Conservation (phyloP, 768 basidiomycete species). For the Tulasnella sp. region DNA sequence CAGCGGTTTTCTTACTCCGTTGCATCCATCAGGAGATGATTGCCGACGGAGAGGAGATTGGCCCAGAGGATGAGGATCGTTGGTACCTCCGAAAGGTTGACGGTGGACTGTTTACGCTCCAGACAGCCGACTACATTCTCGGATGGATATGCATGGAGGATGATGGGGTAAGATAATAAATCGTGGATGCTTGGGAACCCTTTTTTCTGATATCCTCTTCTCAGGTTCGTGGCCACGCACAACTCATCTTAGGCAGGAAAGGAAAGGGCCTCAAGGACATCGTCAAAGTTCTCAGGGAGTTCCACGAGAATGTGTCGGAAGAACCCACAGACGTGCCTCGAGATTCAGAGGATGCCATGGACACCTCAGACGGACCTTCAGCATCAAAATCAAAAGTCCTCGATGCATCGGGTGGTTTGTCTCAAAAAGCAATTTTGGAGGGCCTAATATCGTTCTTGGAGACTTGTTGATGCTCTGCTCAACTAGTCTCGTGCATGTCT, state of each 20-base stretch:
- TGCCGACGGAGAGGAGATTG: conserved; percentile 54
- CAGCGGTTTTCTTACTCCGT: conserved; percentile 4
- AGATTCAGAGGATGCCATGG: conserved; percentile 29
- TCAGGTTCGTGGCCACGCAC: conserved; percentile 73
- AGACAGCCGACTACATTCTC: conserved; percentile 88
- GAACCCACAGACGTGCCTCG: conserved; percentile 35
- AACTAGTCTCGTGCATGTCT: neutral
- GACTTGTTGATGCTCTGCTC: conserved; percentile 34
- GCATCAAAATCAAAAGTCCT: neutral
- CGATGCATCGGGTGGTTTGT: conserved; percentile 42
- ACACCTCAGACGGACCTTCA: conserved; percentile 32
- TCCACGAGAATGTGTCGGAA: conserved; percentile 68
- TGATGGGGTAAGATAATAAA: conserved; percentile 68
- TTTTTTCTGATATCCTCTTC: neutral
- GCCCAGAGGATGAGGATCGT: conserved; percentile 60
- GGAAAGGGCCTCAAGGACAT: conserved; percentile 68
- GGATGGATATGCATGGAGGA: conserved; percentile 98
- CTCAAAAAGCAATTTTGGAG: conserved; percentile 64
- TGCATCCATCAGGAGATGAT: conserved; percentile 45
- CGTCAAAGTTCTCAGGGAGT: conserved; percentile 63
- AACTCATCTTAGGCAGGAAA: conserved; percentile 70
- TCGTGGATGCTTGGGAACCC: neutral
- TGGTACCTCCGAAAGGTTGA: conserved; percentile 88
- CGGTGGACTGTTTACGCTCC: conserved; percentile 80
- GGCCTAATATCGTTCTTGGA: conserved; percentile 63